Evolutionary conservation across 2,329 filamentous ascomycete genomes (phyloP), one percentile per base, ranked within the genome.

Genomic region (Fusarium nodosum): DNA sequence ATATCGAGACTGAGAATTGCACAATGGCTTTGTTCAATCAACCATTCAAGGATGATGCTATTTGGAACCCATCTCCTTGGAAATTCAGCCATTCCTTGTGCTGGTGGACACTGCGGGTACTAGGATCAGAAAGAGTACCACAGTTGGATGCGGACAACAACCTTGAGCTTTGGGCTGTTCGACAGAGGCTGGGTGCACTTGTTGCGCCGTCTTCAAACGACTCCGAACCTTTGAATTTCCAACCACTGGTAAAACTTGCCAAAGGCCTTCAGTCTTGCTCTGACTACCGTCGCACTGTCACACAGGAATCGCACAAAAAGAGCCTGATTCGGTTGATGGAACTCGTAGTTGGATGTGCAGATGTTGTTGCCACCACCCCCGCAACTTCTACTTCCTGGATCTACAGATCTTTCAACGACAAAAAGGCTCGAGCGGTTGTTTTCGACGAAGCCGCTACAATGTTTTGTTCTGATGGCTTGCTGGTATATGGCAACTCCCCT

Each of bases 41-140:
- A 0, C 3, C 34, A 0, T 52, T 60, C 0, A 20, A 20, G 4
- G 10, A 64, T 1, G 18, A 8, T 1, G 22, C 15, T 1, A 4
- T 18, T 3, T 60, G 8, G 44, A 41, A 51, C 0, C 10, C 38
- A 7, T 38, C 48, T 1, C 42, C 47, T 1, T 66, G 63, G 63
- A 16, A 15, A 1, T 13, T 44, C 12, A 22, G 36, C 7, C 7
- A 6, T 2, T 66, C 60, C 0, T 10, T 66, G 0, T 66, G 63
- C 10, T 66, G 63, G 60, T 66, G 55, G 60, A 60, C 60, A 2
- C 30, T 66, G 10, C 55, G 63, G 0, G 48, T 28, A 3, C 4
- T 65, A 3, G 63, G 48, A 1, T 52, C 26, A 1, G 3, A 4
- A 0, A 2, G 0, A 0, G 53, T 50, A 2, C 62, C 60, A 1